Percentiles rank a stretch among this genome's conserved stretches.
These are phyloP conservation scores for Cladosporium velox DNA, from an alignment of 2,329 filamentous ascomycete genomes.

Conservation along the genomic window DNA sequence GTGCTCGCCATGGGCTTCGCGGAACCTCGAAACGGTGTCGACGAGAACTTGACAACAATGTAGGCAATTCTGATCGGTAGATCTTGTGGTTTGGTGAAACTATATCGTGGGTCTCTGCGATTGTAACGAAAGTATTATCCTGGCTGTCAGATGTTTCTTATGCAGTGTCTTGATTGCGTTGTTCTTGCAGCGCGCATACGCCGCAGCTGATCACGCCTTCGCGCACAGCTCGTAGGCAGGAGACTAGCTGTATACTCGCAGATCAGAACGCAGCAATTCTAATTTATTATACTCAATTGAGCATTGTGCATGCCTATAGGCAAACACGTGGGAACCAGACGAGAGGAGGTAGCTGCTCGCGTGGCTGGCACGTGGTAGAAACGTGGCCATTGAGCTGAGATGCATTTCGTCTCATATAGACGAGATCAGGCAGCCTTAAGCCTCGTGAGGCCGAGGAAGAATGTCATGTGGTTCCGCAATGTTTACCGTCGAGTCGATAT, in stretches of 20 bases:
- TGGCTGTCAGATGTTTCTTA: neutral
- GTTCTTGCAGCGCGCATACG: neutral
- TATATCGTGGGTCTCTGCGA: neutral
- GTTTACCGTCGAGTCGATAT: neutral
- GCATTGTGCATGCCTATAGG: neutral
- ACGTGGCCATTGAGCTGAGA: neutral
- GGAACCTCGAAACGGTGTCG: slow-evolving; percentile 4
- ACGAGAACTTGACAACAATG: neutral
- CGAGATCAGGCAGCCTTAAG: neutral
- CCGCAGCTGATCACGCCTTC: slow-evolving; percentile 1
- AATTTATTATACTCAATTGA: neutral
- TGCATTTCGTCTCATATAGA: neutral
- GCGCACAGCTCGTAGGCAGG: neutral
- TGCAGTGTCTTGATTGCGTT: neutral
- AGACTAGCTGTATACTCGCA: neutral
- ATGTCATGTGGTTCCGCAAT: neutral
- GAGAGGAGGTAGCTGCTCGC: neutral
- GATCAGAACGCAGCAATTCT: neutral
- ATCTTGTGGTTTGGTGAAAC: neutral
- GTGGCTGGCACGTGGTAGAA: neutral
- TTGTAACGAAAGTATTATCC: neutral
- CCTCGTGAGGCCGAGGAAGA: neutral
- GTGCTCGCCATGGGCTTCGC: neutral
- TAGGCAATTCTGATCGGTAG: neutral
- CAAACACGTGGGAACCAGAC: neutral